Base-by-base conservation (phyloP, 2,329 filamentous ascomycete species). In the Talaromyces sp. region DNA sequence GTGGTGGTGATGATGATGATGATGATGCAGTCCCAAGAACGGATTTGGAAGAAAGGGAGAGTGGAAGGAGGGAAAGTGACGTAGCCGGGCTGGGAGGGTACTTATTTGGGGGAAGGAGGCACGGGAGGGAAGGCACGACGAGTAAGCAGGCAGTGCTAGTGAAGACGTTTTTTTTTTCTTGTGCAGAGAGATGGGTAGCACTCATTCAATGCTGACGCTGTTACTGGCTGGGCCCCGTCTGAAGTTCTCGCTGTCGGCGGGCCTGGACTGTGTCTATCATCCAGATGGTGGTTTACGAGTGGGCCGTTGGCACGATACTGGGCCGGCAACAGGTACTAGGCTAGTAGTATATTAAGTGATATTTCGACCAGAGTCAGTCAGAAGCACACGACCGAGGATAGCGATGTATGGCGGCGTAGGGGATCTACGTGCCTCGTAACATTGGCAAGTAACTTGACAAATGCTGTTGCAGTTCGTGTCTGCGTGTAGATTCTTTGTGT, bases 41-140 rank as follows among this genome's bases (percentile, higher is more conserved):
- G 60, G 64, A 58, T 66, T 60, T 59, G 54, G 63, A 58, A 57
- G 61, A 62, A 67, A 70, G 70, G 67, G 58, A 69, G 70, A 68
- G 67, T 59, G 68, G 67, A 68, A 73, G 69, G 65, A 72, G 43
- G 48, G 24, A 70, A 68, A 69, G 75, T 77, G 76, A 77, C 76
- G 75, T 76, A 77, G 76, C 74, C 73, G 73, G 72, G 71, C 71
- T 73, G 67, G 69, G 67, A 72, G 70, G 69, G 57, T 58, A 62
- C 58, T 64, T 50, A 57, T 59, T 64, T 35, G 35, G 41, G 33
- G 54, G 61, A 8, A 47, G 45, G 27, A 60, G 58, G 52, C 45
- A 60, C 35, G 58, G n/a, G n/a, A 57, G 35, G 13, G 37, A 59
- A 43, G 66, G 68, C 72, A 45, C 41, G n/a, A 67, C 69, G 74